Base-by-base conservation (phyloP, 192 early-diverging fungal species). In the Fimicolochytrium jonesii region DNA sequence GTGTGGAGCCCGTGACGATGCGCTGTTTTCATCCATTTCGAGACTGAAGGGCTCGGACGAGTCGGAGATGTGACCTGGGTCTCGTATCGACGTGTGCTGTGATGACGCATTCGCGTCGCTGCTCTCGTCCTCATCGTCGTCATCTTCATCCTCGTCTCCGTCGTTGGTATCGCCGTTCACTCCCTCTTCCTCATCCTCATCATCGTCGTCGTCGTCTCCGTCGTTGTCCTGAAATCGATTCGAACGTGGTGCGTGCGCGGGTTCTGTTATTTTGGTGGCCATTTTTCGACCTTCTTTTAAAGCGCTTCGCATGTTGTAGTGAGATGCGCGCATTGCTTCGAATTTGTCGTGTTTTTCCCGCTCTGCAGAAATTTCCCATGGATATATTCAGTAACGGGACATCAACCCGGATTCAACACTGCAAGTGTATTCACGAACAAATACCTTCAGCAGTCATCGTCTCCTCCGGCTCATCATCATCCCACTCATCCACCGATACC, bases 261-360 rank as follows among this genome's bases (percentile, higher is more conserved):
- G 43, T 11, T 45, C 45, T 20, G 50, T 29, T 28, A 3, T 33
- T 42, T 36, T 25, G 23, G 15, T 52, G 15, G 20, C 54, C 43
- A 26, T 9, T 17, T 56, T 33, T 39, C 37, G 15, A 28, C 59
- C 20, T 34, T 33, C 29, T 45, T 35, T 45, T 78, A 91, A 64
- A 26, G 86, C 88, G 7, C 80, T 75, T 56, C 83, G 84, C 90
- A 93, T 93, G 61, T 94, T 88, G 74, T 98, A 98, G 66, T 98
- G 96, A 47, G 87, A 69, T 6, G 88, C 72, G 51, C 96, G 80
- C 69, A 90, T 68, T 55, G 78, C 75, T 39, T 78, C 80, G 72
- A 98, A 98, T 69, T 80, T 76, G 46, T 81, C 76, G 30, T 68
- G 76, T 45, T 63, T 56, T 39, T 58, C 71, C 20, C 32, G n/a